These are phyloP conservation scores for Silybum marianum DNA, from an alignment of 129 eudicot species.

Conservation along the genomic window DNA sequence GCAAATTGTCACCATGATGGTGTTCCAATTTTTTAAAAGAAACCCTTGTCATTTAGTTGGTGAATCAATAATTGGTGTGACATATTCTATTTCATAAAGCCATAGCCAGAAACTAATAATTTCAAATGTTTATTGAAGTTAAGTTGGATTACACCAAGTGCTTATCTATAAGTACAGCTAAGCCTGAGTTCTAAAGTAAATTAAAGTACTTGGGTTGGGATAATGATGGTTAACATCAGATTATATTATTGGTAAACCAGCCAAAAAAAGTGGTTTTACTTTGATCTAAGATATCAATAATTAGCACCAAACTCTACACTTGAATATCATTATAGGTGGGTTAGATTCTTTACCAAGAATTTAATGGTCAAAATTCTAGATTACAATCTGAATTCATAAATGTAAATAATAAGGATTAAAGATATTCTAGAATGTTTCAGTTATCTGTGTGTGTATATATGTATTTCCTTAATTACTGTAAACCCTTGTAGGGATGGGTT, in stretches of 20 bases:
- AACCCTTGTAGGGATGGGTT: no score
- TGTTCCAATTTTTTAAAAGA: slow-evolving; percentile 15
- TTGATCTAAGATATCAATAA: slow-evolving; percentile 37
- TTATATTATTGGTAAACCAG: slow-evolving; percentile 36
- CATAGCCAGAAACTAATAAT: slow-evolving; percentile 14
- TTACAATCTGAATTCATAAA: background rate
- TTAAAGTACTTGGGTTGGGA: slow-evolving; percentile 32
- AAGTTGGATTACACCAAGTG: slow-evolving; percentile 35
- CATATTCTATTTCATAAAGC: slow-evolving; percentile 30
- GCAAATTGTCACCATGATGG: slow-evolving; percentile 11
- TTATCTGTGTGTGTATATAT: background rate
- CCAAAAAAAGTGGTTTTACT: slow-evolving; percentile 38
- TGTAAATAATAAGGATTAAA: background rate
- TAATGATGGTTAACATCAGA: slow-evolving; percentile 30
- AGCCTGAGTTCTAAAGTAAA: slow-evolving; percentile 31
- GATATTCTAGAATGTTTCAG: background rate
- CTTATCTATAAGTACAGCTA: slow-evolving; percentile 41
- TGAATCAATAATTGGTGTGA: slow-evolving; percentile 26
- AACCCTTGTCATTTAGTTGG: slow-evolving; percentile 17
- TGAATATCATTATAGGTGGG: slow-evolving; percentile 36
- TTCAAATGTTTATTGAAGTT: slow-evolving; percentile 28
- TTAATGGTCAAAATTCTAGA: background rate
- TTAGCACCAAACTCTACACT: slow-evolving; percentile 26
- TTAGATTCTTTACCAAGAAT: slow-evolving; percentile 30
- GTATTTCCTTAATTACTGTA: no score